Percentiles rank a stretch among this genome's conserved stretches.
These are phyloP conservation scores for Grosmannia penicillata DNA, from an alignment of 2,329 filamentous ascomycete genomes.

Conservation along the genomic window DNA sequence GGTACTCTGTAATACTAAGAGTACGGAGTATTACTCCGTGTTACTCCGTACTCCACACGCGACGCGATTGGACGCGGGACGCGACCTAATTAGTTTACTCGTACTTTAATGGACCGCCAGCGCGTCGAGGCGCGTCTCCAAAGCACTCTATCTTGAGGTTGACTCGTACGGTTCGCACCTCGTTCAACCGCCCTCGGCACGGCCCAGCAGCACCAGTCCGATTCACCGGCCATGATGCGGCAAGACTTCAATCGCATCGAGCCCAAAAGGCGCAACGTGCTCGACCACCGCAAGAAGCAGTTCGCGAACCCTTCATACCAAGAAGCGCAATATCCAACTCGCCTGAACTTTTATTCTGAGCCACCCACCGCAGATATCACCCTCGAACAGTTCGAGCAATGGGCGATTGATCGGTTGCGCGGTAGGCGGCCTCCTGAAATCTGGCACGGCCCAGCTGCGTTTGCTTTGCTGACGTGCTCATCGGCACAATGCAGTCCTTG, in stretches of 20 bases:
- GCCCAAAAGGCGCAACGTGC: slow-evolving; percentile 58
- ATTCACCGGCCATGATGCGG: slow-evolving; percentile 31
- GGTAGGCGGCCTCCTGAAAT: slow-evolving; percentile 29
- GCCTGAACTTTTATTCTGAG: slow-evolving; percentile 80
- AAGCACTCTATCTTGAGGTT: not conserved
- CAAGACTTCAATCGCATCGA: slow-evolving; percentile 39
- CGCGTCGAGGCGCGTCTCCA: slow-evolving; percentile 10
- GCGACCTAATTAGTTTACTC: slow-evolving; percentile 1
- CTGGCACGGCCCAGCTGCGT: too few relatives aligned
- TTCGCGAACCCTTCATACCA: slow-evolving; percentile 67
- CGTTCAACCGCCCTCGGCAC: too few relatives aligned
- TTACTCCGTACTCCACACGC: not conserved
- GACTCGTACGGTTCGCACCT: too few relatives aligned
- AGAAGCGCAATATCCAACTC: slow-evolving; percentile 65
- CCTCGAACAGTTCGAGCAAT: slow-evolving; percentile 95
- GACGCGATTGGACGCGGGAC: too few relatives aligned
- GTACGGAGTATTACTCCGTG: not conserved
- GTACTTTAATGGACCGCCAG: slow-evolving; percentile 3
- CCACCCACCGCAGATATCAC: slow-evolving; percentile 90
- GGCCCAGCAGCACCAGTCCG: too few relatives aligned
- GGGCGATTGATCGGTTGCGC: slow-evolving; percentile 85
- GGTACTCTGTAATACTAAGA: not conserved
- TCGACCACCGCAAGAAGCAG: slow-evolving; percentile 75
- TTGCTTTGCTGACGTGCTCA: not conserved
- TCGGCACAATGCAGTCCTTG: slow-evolving; percentile 46